Conservation (phyloP, 805 yeast genomes). For the Vanderwaltozyma yarrowii region DNA sequence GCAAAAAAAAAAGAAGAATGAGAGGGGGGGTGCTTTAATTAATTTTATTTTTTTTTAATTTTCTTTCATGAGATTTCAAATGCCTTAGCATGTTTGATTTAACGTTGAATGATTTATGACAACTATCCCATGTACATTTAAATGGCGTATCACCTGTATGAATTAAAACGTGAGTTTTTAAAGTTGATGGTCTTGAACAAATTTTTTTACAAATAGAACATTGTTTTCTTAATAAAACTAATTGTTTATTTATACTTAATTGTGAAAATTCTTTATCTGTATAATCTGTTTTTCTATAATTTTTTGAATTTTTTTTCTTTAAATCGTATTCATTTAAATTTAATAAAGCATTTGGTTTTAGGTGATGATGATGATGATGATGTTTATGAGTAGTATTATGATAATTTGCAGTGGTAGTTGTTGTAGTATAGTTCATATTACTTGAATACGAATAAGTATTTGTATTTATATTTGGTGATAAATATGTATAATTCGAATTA, state of each 20-base stretch:
- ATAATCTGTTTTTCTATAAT: not conserved
- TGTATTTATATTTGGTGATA: too few species aligned
- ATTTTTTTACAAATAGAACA: constrained; percentile 51
- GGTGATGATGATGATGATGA: too few species aligned
- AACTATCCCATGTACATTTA: constrained; percentile 46
- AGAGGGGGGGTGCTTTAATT: too few species aligned
- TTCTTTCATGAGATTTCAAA: constrained; percentile 43
- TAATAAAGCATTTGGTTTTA: too few species aligned
- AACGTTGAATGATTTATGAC: constrained; percentile 59
- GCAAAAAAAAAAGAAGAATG: too few species aligned
- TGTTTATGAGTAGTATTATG: too few species aligned
- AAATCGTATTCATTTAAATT: too few species aligned
- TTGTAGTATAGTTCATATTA: too few species aligned
- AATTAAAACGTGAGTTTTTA: constrained; percentile 64
- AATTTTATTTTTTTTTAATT: not conserved
- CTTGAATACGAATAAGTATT: too few species aligned
- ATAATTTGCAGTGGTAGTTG: too few species aligned
- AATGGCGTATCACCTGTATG: constrained; percentile 70
- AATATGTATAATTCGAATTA: not conserved
- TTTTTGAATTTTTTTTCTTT: too few species aligned
- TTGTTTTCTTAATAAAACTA: constrained; percentile 11
- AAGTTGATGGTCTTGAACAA: constrained; percentile 70
- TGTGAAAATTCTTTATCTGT: not conserved
- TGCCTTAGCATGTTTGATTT: constrained; percentile 73
- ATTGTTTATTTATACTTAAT: not conserved